Percentiles rank a stretch among this genome's conserved stretches.
phyloP scores from a whole-genome alignment of 2,329 filamentous ascomycete species.

The Exutisphaerella laricina region DNA sequence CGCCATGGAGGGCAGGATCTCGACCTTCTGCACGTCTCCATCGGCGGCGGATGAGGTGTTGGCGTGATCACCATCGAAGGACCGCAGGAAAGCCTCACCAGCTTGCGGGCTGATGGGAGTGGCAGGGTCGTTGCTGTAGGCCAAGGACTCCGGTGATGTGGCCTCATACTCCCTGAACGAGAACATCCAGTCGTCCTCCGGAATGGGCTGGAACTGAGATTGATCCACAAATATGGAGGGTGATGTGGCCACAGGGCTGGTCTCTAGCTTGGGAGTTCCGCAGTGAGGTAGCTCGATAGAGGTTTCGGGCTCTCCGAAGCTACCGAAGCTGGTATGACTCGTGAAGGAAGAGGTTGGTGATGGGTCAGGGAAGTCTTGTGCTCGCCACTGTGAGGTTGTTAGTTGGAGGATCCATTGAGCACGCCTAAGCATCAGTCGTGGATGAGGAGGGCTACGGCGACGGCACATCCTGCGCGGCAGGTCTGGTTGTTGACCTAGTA shows the following conservation, averaged over 20 bases:
- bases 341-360: not conserved
- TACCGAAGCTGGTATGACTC: slow-evolving; percentile 1
- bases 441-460: too few species aligned
- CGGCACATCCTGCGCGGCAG: too few species aligned
- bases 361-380: not conserved
- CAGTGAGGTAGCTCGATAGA: not conserved
- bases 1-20: not conserved
- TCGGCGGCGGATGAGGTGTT: not conserved
- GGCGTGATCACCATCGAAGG: not conserved
- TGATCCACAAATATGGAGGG: slow-evolving; percentile 16
- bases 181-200: slow-evolving; percentile 16
- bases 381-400: slow-evolving; percentile 2
- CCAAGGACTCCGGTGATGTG: slow-evolving; percentile 18
- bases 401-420: too few species aligned
- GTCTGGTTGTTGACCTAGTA: too few species aligned
- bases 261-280: slow-evolving; percentile 6
- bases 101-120: slow-evolving; percentile 17
- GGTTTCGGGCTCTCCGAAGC: not conserved
- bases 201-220: slow-evolving; percentile 18
- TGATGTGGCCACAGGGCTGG: slow-evolving; percentile 6
- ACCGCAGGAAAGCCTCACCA: slow-evolving; percentile 1
- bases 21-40: not conserved
- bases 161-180: slow-evolving; percentile 18
- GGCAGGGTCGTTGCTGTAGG: slow-evolving; percentile 14
- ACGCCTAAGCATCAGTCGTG: too few species aligned